Evolutionary conservation across 306 rosid genomes (phyloP), one percentile per base, ranked within the genome.

Genomic region (Nissolia schottii): DNA sequence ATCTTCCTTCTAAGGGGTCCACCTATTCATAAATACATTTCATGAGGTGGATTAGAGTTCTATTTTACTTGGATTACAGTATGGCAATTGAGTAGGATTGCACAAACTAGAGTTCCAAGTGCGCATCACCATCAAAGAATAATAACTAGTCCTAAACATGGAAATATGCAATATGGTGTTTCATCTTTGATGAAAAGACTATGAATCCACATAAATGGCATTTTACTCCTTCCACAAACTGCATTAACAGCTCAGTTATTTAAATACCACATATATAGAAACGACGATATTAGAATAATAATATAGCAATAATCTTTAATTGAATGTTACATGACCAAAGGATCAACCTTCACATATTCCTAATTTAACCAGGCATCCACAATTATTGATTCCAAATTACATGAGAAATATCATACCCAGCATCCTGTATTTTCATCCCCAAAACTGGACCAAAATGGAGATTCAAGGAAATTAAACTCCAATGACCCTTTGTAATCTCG

Each of bases 391-490:
- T 72, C 57, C 73, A 74, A 59, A 81, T 69, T 76, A 82, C 87
- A 83, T 48, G 40, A 75, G 80, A 82, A 64, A 74, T 76, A 80
- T 70, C 51, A 67, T 66, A 48, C 59, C 80, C 83, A 64, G 66
- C 72, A 74, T 70, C 82, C 84, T 69, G 67, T 64, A 65, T 62
- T 73, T 67, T 72, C 69, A 80, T 70, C 86, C 89, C 79, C 96
- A 85, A 88, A 88, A 83, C 75, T 77, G 88, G 81, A 81, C 79
- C 86, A 73, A 69, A 48, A 71, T 78, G 84, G 84, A 80, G 77
- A 72, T 65, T 67, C 24, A 53, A 68, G 54, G 74, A 84, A 37
- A 28, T 64, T 24, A 74, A n/a, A 77, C 65, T 73, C 77, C 81
- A 80, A 82, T 48, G 81, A 85, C 75, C 82, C 84, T 64, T 13